Base-by-base conservation (phyloP, 208 protist species). In the Spongospora subterranea region DNA sequence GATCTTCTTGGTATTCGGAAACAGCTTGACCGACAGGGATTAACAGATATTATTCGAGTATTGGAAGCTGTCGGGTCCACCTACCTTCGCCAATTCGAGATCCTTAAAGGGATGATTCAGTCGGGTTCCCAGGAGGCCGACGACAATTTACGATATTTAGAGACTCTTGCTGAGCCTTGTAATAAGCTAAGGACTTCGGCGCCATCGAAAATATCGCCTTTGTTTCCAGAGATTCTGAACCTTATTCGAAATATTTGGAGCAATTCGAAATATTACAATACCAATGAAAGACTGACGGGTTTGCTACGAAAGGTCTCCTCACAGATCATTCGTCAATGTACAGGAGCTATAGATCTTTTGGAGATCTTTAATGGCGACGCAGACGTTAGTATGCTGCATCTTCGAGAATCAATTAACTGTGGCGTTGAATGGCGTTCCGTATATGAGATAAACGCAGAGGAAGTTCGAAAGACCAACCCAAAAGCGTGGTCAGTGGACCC, bases 281-380 rank as follows among this genome's bases (percentile, higher is more conserved):
- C 97, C 91, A 90, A 93, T 0, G 97, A 99, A 89, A 95, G 96
- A 39, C 95, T 98, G 54, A 95, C 95, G 45, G 95, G 96, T 0
- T 94, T 98, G 39, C 95, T 98, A 65, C 94, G 96, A 38, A 97
- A 98, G 94, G 96, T 99, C 24, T 98, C 96, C 6, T 98, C 97
- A 94, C 97, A 98, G 93, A 97, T 99, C 91, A 98, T 99, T 93
- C 93, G 93, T 43, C 97, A 97, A 54, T 99, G 98, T 94, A 95
- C 96, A 91, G 94, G 93, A 53, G 93, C 95, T 90, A 98, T 99
- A 89, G 95, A 97, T 93, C 94, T 99, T 24, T 91, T 94, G 0
- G 96, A 98, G 29, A 98, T 99, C 92, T 97, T 98, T 41, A 93
- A 95, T 77, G 97, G 97, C 46, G 95, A 98, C 88, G 97, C 98